Evolutionary conservation across 2,329 filamentous ascomycete species (phyloP).

Genomic region (Penicillium frequentans): DNA sequence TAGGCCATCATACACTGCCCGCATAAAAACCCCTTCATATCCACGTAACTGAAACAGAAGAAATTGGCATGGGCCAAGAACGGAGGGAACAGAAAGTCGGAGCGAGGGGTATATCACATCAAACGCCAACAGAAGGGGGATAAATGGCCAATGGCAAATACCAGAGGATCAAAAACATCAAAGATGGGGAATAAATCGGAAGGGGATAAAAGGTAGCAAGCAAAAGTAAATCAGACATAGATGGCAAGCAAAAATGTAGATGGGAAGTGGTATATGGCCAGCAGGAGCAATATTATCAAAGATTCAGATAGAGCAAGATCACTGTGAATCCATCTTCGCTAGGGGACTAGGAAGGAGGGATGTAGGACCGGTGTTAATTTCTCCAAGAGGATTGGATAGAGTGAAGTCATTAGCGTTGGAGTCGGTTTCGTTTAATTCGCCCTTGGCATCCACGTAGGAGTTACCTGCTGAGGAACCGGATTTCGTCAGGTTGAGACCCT

Average conservation of each 20-base stretch:
- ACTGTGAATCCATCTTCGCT: slow-evolving; percentile 23
- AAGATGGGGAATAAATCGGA: slow-evolving; percentile 5
- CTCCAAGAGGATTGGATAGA: slow-evolving; percentile 25
- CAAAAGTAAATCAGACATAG: not conserved
- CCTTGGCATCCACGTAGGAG: slow-evolving; percentile 16
- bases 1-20: slow-evolving; percentile 16
- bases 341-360: slow-evolving; percentile 30
- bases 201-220: not conserved
- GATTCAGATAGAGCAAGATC: slow-evolving; percentile 5
- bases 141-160: slow-evolving; percentile 2
- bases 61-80: slow-evolving; percentile 20
- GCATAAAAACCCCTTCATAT: slow-evolving; percentile 14
- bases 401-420: not conserved
- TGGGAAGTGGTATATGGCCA: not conserved
- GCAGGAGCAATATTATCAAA: not conserved
- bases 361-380: slow-evolving; percentile 25
- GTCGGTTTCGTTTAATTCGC: slow-evolving; percentile 4
- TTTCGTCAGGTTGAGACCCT: slow-evolving; percentile 35
- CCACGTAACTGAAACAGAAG: slow-evolving; percentile 20
- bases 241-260: not conserved
- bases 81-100: slow-evolving; percentile 25
- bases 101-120: slow-evolving; percentile 44
- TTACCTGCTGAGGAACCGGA: slow-evolving; percentile 14
- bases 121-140: slow-evolving; percentile 30
- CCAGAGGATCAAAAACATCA: slow-evolving; percentile 2